phyloP scores from a whole-genome alignment of 345 rosid genomes.

The Geranium brycei region DNA sequence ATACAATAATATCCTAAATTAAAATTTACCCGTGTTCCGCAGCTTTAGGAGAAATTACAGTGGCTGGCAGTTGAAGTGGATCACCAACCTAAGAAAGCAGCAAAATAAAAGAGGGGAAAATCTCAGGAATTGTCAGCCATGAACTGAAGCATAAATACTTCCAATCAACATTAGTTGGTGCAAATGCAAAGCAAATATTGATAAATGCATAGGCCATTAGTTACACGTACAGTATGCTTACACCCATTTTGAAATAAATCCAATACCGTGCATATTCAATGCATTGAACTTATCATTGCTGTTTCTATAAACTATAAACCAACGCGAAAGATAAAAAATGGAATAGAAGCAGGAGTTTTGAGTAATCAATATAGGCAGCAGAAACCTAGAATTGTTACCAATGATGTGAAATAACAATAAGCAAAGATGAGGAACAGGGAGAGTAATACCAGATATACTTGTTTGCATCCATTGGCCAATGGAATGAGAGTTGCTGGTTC shows the following conservation, averaged over 20 bases:
- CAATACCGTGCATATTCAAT: background rate
- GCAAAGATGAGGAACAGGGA: background rate
- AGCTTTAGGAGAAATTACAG: conserved; percentile 82
- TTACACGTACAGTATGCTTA: background rate
- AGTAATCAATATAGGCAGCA: background rate
- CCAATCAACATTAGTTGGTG: background rate
- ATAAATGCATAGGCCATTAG: background rate
- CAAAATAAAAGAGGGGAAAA: background rate
- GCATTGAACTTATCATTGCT: background rate
- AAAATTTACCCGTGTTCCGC: conserved; percentile 53
- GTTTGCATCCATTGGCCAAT: conserved; percentile 84
- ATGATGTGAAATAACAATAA: background rate
- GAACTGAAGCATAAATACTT: no score
- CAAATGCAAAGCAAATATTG: background rate
- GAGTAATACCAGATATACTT: conserved; percentile 73
- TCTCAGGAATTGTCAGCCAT: background rate
- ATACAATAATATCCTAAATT: background rate
- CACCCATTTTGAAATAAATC: background rate
- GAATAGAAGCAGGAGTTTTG: background rate
- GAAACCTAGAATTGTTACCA: background rate
- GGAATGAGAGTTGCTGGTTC: conserved; percentile 98
- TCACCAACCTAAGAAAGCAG: conserved; percentile 59
- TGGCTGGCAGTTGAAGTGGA: conserved; percentile 93
- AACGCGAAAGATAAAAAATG: background rate
- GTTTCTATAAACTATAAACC: background rate